Percentiles rank a stretch among this genome's conserved stretches.
These are phyloP conservation scores for Zygotorulaspora florentina DNA, from an alignment of 805 yeast genomes.

Conservation along the genomic window DNA sequence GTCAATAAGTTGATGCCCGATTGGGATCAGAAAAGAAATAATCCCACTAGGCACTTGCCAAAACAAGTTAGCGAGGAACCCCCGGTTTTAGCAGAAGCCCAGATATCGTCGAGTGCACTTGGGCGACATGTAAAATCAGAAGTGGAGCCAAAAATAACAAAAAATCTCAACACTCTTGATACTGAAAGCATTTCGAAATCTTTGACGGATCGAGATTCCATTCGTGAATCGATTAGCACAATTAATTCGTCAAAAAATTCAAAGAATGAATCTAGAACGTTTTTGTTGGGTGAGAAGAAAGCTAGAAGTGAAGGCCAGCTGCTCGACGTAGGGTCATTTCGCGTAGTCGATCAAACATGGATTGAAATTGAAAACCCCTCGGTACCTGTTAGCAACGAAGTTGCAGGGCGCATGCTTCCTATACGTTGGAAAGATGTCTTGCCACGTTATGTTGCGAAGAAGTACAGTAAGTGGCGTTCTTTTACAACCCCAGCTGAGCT, in stretches of 20 bases:
- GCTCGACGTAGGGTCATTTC: background rate
- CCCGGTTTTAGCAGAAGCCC: background rate
- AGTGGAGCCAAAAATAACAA: conserved; percentile 14
- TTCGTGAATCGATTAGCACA: conserved; percentile 12
- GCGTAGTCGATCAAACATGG: conserved; percentile 40
- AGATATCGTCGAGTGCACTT: no score
- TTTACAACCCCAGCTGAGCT: conserved; percentile 89
- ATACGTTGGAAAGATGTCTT: conserved; percentile 92
- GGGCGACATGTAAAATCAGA: background rate
- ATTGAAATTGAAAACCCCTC: conserved; percentile 75
- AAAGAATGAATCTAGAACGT: conserved; percentile 3
- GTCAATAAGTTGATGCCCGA: conserved; percentile 22
- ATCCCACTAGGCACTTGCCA: no score
- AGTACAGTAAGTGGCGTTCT: conserved; percentile 86
- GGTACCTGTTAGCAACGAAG: conserved; percentile 50
- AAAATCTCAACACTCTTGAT: conserved; percentile 6
- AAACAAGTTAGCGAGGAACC: background rate
- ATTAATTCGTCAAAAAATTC: conserved; percentile 12
- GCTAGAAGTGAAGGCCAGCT: background rate
- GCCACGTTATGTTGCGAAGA: conserved; percentile 63
- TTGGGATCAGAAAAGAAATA: conserved; percentile 9
- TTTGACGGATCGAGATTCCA: conserved; percentile 7
- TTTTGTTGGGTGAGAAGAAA: conserved; percentile 5
- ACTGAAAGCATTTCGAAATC: conserved; percentile 1
- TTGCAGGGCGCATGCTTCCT: conserved; percentile 53